Conservation (phyloP, 208 protist genomes). For the Trypanosoma lewisi region DNA sequence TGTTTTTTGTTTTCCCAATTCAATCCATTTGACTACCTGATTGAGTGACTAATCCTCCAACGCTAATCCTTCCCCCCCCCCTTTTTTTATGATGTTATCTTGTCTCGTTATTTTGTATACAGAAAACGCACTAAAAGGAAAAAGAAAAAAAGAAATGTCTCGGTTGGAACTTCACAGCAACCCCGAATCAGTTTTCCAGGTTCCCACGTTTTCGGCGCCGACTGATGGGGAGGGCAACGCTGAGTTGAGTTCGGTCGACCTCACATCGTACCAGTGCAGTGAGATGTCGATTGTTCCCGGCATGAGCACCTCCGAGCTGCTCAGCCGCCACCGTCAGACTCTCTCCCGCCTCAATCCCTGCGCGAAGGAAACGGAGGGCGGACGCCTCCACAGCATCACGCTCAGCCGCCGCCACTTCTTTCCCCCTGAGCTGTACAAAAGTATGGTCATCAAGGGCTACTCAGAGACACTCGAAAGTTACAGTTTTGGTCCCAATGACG, state of each 20-base stretch:
- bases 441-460: not conserved
- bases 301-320: conserved; percentile 57
- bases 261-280: conserved; percentile 32
- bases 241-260: conserved; percentile 37
- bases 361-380: not conserved
- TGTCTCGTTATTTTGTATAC: not conserved
- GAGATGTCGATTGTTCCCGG: conserved; percentile 50
- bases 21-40: too few relatives aligned
- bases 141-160: conserved; percentile 8
- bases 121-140: not conserved
- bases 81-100: conserved; percentile 18
- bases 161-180: conserved; percentile 22
- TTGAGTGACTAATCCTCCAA: too few relatives aligned
- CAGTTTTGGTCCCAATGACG: conserved; percentile 6
- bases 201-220: conserved; percentile 45
- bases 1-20: too few relatives aligned
- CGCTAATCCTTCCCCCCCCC: not conserved
- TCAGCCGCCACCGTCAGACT: conserved; percentile 54
- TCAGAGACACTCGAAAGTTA: conserved; percentile 8
- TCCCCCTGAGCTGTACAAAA: conserved; percentile 20
- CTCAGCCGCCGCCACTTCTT: conserved; percentile 72
- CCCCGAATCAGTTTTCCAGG: conserved; percentile 26
- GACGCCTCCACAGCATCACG: conserved; percentile 66
- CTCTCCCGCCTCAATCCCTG: conserved; percentile 25
- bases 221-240: conserved; percentile 9